A percentile compares a stretch with the other conserved stretches of the same genome.
Conservation (phyloP, 2,329 filamentous ascomycete species). For the Cladosporium oxysporum region DNA sequence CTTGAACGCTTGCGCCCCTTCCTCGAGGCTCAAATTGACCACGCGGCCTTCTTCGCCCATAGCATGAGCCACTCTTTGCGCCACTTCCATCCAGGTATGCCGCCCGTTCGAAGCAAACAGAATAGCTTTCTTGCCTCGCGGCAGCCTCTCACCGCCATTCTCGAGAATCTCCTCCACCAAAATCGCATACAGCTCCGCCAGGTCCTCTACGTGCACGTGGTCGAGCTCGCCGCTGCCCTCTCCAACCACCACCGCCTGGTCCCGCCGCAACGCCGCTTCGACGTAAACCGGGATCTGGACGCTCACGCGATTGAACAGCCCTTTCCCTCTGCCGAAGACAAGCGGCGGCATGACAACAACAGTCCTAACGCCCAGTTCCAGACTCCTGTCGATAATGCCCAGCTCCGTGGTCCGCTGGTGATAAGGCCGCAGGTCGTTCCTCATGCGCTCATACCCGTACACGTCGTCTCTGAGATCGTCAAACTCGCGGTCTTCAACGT, state of each 20-base stretch:
- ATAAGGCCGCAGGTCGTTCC: slow-evolving; percentile 43
- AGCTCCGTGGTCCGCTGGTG: slow-evolving; percentile 50
- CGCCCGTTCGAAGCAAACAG: slow-evolving; percentile 47
- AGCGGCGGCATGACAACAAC: slow-evolving; percentile 41
- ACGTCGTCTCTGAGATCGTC: slow-evolving; percentile 48
- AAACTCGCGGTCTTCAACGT: slow-evolving; percentile 36
- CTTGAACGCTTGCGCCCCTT: slow-evolving; percentile 23
- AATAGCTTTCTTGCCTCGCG: slow-evolving; percentile 41
- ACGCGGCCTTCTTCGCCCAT: slow-evolving; percentile 38
- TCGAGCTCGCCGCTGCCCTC: slow-evolving; percentile 44
- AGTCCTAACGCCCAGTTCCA: slow-evolving; percentile 46
- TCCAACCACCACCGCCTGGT: slow-evolving; percentile 39
- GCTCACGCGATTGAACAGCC: slow-evolving; percentile 42
- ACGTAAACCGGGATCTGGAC: slow-evolving; percentile 45
- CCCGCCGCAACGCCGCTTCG: slow-evolving; percentile 35
- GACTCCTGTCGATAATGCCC: slow-evolving; percentile 43
- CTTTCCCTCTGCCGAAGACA: neutral
- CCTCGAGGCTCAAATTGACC: slow-evolving; percentile 22
- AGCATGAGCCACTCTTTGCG: slow-evolving; percentile 38
- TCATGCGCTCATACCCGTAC: slow-evolving; percentile 44
- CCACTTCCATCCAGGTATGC: slow-evolving; percentile 45
- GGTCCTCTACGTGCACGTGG: slow-evolving; percentile 50
- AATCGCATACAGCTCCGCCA: slow-evolving; percentile 46
- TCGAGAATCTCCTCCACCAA: slow-evolving; percentile 39
- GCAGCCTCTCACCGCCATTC: slow-evolving; percentile 33